phyloP scores from a whole-genome alignment of 768 basidiomycete genomes.

The Russula foetens region DNA sequence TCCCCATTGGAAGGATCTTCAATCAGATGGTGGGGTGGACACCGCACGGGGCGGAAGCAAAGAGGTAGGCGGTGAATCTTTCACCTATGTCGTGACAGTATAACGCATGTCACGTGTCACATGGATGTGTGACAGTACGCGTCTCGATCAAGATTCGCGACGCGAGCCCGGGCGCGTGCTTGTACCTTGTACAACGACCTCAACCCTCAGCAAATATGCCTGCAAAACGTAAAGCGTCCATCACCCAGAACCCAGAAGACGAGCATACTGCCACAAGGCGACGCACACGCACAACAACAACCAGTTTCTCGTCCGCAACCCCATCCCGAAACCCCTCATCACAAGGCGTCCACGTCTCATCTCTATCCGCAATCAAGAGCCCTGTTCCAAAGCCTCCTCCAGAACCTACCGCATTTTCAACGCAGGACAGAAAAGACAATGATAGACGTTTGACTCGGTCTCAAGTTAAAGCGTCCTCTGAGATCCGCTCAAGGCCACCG shows the following conservation, averaged over 20 bases:
- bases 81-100: too few species aligned
- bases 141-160: background rate
- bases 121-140: too few species aligned
- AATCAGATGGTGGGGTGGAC: background rate
- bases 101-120: too few species aligned
- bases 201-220: constrained; percentile 22
- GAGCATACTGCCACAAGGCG: constrained; percentile 20
- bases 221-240: constrained; percentile 27
- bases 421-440: background rate
- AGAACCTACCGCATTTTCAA: background rate
- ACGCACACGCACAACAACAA: constrained; percentile 17
- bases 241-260: constrained; percentile 4
- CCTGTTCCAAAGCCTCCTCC: background rate
- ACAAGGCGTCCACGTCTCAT: background rate
- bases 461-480: background rate
- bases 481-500: background rate
- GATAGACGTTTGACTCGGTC: constrained; percentile 9
- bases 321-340: background rate
- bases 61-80: background rate
- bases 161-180: too few species aligned
- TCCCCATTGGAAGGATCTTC: constrained; percentile 15
- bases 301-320: background rate
- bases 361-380: background rate
- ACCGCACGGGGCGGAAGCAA: background rate
- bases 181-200: too few species aligned